Evolutionary conservation across 192 early-diverging fungal genomes (phyloP), one percentile per base, ranked within the genome.

Genomic region (Rhizoclosmatium globosum): DNA sequence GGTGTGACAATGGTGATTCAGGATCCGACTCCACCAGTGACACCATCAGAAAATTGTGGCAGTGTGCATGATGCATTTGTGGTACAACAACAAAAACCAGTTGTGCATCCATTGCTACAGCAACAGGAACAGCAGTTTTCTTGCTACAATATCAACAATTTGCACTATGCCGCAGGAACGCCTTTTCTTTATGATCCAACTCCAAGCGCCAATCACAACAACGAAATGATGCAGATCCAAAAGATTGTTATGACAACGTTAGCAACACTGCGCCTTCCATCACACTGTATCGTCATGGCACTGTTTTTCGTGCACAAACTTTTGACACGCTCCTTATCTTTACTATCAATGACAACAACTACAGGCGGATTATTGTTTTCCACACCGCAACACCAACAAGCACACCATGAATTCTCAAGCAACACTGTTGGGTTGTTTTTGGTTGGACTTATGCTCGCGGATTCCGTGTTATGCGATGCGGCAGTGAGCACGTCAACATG

Each of bases 241-340:
- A 74, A 60, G 44, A 74, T 74, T 23, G 73, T 64, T 1, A 45
- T 64, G 57, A 74, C 73, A 31, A 31, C 73, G 1, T 64, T 74
- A 3, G 39, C 60, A 2, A 64, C 73, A 45, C 61, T 74, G 23
- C 57, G 61, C 2, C 23, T 74, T 4, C 73, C 73, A 42, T 74
- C 73, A 1, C 73, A 74, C 61, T 62, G 31, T 0, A 64, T 74
- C 56, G 58, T 74, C 3, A 17, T 74, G 23, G 73, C 73, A 0
- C 60, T 74, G 0, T 74, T 39, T 64, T 74, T 74, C 45, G 73
- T 74, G 31, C 73, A 74, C 56, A 41, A 44, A 45, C 44, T 68
- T 11, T 43, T 68, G 11, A 43, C 46, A 47, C 4, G 11, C 17
- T 7, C 67, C 19, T 21, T 68, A 64, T 39, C 21, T 4, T 6